These are phyloP conservation scores for Cryphonectria naterciae DNA, from an alignment of 2,329 filamentous ascomycete species.

Conservation along the genomic window DNA sequence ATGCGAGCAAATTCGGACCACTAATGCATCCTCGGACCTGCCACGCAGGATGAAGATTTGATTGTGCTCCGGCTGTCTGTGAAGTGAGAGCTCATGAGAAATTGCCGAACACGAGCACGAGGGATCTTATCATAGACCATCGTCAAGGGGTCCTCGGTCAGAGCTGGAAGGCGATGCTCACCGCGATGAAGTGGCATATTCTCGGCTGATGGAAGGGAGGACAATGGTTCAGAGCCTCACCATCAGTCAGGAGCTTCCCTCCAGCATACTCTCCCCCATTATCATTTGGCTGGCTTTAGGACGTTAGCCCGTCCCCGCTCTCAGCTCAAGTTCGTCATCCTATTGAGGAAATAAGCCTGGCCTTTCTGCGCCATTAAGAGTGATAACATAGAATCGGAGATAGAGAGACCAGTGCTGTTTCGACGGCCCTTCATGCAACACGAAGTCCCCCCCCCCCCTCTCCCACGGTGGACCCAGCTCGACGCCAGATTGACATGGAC, in stretches of 20 bases:
- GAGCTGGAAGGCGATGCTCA: too few species aligned
- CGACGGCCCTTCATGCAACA: too few species aligned
- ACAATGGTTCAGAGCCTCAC: neutral
- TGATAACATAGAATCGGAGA: neutral
- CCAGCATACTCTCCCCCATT: too few species aligned
- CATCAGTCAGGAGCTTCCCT: neutral
- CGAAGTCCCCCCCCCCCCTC: too few species aligned
- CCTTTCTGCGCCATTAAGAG: neutral
- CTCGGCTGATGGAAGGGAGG: neutral
- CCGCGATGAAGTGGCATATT: neutral
- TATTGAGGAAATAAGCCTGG: neutral
- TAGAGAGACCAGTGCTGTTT: neutral
- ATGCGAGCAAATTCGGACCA: neutral
- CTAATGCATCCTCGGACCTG: neutral
- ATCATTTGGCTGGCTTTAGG: neutral
- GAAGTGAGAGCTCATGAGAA: neutral
- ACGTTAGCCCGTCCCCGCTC: too few species aligned
- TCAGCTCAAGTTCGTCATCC: neutral
- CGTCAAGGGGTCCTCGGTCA: neutral
- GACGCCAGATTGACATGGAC: neutral
- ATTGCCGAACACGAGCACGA: neutral
- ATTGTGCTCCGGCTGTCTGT: neutral
- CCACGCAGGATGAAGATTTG: neutral
- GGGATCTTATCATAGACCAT: neutral
- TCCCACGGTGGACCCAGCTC: too few species aligned